Evolutionary conservation across 108 stramenopile genomes (phyloP).

Genomic region (Licmophora abbreviata): DNA sequence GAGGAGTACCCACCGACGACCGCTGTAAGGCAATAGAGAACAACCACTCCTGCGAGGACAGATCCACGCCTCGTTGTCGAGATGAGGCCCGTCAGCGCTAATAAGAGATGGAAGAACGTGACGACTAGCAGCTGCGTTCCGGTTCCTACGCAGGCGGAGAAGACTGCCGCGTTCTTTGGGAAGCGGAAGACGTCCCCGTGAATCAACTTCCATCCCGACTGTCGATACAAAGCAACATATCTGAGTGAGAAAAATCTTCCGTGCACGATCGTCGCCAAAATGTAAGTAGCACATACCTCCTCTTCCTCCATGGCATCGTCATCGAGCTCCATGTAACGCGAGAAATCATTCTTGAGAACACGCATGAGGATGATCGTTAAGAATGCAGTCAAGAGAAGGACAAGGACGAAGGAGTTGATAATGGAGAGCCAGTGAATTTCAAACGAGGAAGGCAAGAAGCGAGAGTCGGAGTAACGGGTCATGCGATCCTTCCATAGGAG

Average conservation of each 20-base stretch:
- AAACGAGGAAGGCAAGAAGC: slow-evolving; percentile 81
- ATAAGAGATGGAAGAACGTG: slow-evolving; percentile 68
- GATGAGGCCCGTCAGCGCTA: slow-evolving; percentile 84
- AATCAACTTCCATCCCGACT: slow-evolving; percentile 98
- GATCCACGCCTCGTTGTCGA: slow-evolving; percentile 90
- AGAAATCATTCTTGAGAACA: slow-evolving; percentile 95
- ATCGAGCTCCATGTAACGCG: slow-evolving; percentile 92
- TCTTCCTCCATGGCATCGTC: slow-evolving; percentile 90
- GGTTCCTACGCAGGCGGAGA: slow-evolving; percentile 86
- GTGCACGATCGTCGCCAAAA: not conserved
- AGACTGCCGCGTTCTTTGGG: slow-evolving; percentile 70
- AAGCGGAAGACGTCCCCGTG: slow-evolving; percentile 97
- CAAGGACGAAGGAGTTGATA: slow-evolving; percentile 96
- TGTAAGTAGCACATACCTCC: slow-evolving; percentile 52
- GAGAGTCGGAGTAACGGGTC: slow-evolving; percentile 78
- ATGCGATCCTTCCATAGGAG: slow-evolving; percentile 80
- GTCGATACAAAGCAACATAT: not conserved
- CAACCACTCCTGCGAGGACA: slow-evolving; percentile 82
- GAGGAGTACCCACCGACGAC: slow-evolving; percentile 82
- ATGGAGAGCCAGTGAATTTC: slow-evolving; percentile 98
- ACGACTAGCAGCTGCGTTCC: slow-evolving; percentile 84
- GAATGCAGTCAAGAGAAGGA: slow-evolving; percentile 93
- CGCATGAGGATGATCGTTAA: slow-evolving; percentile 93
- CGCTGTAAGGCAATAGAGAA: slow-evolving; percentile 89
- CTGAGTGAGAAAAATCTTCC: not conserved